phyloP scores from a whole-genome alignment of 768 basidiomycete genomes.

The Auriscalpium microsporum region DNA sequence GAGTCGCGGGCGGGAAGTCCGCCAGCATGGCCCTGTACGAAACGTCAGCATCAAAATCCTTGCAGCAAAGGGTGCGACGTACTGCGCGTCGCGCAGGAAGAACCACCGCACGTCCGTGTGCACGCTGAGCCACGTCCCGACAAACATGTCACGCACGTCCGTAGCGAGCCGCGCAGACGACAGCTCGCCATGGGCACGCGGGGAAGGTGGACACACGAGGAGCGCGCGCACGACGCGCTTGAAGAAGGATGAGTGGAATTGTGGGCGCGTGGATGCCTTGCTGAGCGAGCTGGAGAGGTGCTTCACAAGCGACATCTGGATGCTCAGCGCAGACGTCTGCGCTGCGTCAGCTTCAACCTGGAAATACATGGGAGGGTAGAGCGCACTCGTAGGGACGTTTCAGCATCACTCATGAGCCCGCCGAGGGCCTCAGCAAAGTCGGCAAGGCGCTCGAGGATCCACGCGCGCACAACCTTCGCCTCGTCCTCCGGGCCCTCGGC shows the following conservation, averaged over 20 bases:
- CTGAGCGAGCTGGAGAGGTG: conserved; percentile 64
- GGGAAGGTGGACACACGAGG: conserved; percentile 51
- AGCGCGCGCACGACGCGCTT: conserved; percentile 53
- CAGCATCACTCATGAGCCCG: conserved; percentile 68
- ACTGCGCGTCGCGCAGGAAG: conserved; percentile 77
- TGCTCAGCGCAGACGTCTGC: conserved; percentile 64
- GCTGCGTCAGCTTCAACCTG: background rate
- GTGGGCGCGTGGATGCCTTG: conserved; percentile 38
- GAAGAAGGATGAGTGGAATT: conserved; percentile 64
- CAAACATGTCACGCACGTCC: conserved; percentile 57
- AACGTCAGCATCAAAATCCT: conserved; percentile 13
- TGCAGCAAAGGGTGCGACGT: conserved; percentile 19
- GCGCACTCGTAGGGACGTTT: conserved; percentile 65
- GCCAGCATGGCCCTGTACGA: conserved; percentile 20
- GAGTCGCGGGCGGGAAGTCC: conserved; percentile 15
- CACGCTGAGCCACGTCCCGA: conserved; percentile 66
- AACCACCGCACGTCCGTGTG: conserved; percentile 85
- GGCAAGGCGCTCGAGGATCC: conserved; percentile 73
- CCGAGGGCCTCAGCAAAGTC: conserved; percentile 61
- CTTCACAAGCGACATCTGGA: conserved; percentile 68
- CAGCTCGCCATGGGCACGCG: conserved; percentile 18
- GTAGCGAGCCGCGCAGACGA: conserved; percentile 30
- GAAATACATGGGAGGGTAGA: background rate
- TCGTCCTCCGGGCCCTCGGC: conserved; percentile 31
- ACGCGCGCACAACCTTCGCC: conserved; percentile 54